Evolutionary conservation across 495 filamentous ascomycete genomes (phyloP), one percentile per base, ranked within the genome.

Genomic region (Pyrenopolyporus hunteri): DNA sequence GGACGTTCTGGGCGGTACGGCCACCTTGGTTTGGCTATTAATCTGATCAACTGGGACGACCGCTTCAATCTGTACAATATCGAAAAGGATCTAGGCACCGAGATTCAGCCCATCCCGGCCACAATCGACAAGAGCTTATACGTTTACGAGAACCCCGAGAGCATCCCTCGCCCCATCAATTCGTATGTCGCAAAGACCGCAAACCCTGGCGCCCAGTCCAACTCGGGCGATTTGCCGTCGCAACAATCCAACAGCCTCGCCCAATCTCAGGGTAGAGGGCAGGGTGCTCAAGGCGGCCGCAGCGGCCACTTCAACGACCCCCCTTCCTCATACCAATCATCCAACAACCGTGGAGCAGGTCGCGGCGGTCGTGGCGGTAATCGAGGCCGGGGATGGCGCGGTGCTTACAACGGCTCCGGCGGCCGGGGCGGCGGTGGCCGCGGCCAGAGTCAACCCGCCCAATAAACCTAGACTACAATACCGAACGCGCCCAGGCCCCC

Each of bases 31-130:
- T 81, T 99, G 63, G 94, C 94, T 45, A 99, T 99, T 74, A 99
- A 99, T 71, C 82, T 99, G 67, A 98, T 99, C 79, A 97, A 93
- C 70, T 99, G 94, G 94, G 94, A 98, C 56, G 94, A 99, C 73
- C 87, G 94, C 22, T 98, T 96, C 84, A 99, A 98, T 74, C 82
- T 99, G 8, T 99, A 98, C 80, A 95, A 93, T 71, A 97, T 99
- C 68, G 94, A 99, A 73, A 90, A 95, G 51, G 94, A 99, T 63
- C 80, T 99, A 14, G 93, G 93, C 33, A 98, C 94, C 5, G 95
- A 99, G 75, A 99, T 99, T 63, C 90, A 92, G 61, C 87, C 94
- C 23, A 99, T 99, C 66, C 95, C 95, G 20, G 83, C 86, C 35
- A 87, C 85, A 56, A 99, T 99, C 56, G 95, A 98, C 77, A 98